Conservation (phyloP, 2,329 filamentous ascomycete genomes). For the Ilyonectria destructans region DNA sequence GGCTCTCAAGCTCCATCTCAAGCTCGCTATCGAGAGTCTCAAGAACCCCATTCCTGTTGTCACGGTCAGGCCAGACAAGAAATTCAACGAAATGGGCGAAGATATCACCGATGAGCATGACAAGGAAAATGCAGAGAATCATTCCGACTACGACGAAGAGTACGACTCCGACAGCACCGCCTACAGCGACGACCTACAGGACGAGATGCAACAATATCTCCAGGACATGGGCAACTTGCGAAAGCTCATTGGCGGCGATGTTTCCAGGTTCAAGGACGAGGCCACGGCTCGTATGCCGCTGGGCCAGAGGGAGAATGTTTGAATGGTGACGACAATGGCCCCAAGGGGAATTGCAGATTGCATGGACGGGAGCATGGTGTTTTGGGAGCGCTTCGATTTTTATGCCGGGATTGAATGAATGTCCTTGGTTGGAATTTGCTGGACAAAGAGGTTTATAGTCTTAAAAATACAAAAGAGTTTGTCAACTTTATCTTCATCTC, state of each 20-base stretch:
- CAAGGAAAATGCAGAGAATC: slow-evolving; percentile 62
- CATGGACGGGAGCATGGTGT: slow-evolving; percentile 51
- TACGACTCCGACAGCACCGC: slow-evolving; percentile 64
- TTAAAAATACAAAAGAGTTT: slow-evolving; percentile 18
- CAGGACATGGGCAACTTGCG: slow-evolving; percentile 83
- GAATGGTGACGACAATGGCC: slow-evolving; percentile 15
- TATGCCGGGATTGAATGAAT: slow-evolving; percentile 25
- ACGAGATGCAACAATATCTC: slow-evolving; percentile 88
- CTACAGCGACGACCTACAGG: slow-evolving; percentile 79
- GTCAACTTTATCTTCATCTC: neutral
- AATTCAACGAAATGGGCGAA: slow-evolving; percentile 46
- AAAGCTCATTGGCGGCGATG: slow-evolving; percentile 81
- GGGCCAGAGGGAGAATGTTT: slow-evolving; percentile 61
- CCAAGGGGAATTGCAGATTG: slow-evolving; percentile 24
- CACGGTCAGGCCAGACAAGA: slow-evolving; percentile 53
- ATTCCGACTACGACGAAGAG: slow-evolving; percentile 75
- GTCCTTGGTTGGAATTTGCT: slow-evolving; percentile 34
- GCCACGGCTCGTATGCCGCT: slow-evolving; percentile 71
- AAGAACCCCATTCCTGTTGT: slow-evolving; percentile 90
- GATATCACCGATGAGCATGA: slow-evolving; percentile 55
- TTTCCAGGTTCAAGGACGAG: slow-evolving; percentile 76
- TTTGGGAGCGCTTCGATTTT: slow-evolving; percentile 46
- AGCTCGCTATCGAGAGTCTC: slow-evolving; percentile 86
- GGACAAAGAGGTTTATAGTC: slow-evolving; percentile 23
- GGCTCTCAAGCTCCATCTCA: slow-evolving; percentile 88